Conservation (phyloP, 2,329 filamentous ascomycete species). For the Neonectria hederae region DNA sequence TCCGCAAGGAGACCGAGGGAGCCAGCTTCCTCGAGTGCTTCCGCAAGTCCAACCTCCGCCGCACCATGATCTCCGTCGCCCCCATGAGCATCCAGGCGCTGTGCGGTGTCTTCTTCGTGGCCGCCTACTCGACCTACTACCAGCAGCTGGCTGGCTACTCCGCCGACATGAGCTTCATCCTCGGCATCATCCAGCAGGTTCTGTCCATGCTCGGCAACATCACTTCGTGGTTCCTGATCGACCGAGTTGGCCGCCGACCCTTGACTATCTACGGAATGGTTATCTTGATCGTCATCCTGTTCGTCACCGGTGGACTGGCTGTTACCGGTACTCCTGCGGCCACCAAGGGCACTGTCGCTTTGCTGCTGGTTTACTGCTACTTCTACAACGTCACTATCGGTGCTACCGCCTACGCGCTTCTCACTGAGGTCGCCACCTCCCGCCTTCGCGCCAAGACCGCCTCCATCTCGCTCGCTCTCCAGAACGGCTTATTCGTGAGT, state of each 20-base stretch:
- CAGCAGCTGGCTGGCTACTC: constrained; percentile 33
- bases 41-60: constrained; percentile 33
- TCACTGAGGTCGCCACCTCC: constrained; percentile 31
- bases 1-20: constrained; percentile 28
- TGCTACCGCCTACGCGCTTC: constrained; percentile 31
- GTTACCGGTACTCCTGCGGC: constrained; percentile 22
- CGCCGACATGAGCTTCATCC: constrained; percentile 26
- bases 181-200: constrained; percentile 30
- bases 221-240: constrained; percentile 32
- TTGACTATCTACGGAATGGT: constrained; percentile 28
- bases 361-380: constrained; percentile 31
- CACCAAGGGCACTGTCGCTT: constrained; percentile 28
- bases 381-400: constrained; percentile 35
- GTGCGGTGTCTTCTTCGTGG: constrained; percentile 31
- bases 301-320: constrained; percentile 27
- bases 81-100: constrained; percentile 32
- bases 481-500: constrained; percentile 32
- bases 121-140: constrained; percentile 32
- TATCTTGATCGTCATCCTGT: constrained; percentile 24
- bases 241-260: constrained; percentile 27
- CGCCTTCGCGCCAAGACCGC: constrained; percentile 32
- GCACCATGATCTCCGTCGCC: constrained; percentile 33
- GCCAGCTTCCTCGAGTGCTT: constrained; percentile 33
- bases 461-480: constrained; percentile 29
- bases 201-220: constrained; percentile 32